phyloP scores from a whole-genome alignment of 371 early-diverging fungal genomes.

The Lichtheimia corymbifera region DNA sequence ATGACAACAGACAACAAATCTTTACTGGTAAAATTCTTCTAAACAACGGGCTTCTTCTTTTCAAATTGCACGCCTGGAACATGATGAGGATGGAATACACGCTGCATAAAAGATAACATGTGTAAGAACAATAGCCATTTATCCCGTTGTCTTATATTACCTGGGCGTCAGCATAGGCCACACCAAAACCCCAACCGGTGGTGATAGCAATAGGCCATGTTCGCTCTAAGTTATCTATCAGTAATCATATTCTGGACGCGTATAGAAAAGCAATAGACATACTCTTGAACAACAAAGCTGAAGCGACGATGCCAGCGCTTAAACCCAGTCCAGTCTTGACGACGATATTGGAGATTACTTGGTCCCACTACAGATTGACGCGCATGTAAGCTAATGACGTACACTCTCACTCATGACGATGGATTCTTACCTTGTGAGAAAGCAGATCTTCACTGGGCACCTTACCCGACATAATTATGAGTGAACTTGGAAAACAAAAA shows the following conservation, averaged over 20 bases:
- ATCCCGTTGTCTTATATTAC: conserved; percentile 20
- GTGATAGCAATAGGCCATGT: conserved; percentile 89
- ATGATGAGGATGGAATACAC: conserved; percentile 50
- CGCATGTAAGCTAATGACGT: too few species aligned
- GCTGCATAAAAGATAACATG: conserved; percentile 22
- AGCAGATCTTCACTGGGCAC: conserved; percentile 39
- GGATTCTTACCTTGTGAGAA: conserved; percentile 28
- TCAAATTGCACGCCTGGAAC: conserved; percentile 48
- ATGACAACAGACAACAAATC: too few species aligned
- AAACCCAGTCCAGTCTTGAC: conserved; percentile 88
- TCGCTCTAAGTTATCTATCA: conserved; percentile 57
- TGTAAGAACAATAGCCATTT: background rate
- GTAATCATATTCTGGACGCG: background rate
- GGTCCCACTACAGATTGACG: conserved; percentile 74
- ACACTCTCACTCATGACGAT: too few species aligned
- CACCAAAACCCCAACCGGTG: conserved; percentile 87
- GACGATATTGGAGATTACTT: conserved; percentile 82
- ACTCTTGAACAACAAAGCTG: conserved; percentile 89
- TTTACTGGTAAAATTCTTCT: conserved; percentile 8
- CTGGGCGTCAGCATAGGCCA: conserved; percentile 88
- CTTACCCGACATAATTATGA: conserved; percentile 8
- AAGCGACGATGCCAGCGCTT: conserved; percentile 85
- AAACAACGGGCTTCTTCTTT: conserved; percentile 49
- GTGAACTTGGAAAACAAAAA: too few species aligned
- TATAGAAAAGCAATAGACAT: conserved; percentile 27